Conservation (phyloP, 1,139 yeast species). For the Saccharomyces hybrid region DNA sequence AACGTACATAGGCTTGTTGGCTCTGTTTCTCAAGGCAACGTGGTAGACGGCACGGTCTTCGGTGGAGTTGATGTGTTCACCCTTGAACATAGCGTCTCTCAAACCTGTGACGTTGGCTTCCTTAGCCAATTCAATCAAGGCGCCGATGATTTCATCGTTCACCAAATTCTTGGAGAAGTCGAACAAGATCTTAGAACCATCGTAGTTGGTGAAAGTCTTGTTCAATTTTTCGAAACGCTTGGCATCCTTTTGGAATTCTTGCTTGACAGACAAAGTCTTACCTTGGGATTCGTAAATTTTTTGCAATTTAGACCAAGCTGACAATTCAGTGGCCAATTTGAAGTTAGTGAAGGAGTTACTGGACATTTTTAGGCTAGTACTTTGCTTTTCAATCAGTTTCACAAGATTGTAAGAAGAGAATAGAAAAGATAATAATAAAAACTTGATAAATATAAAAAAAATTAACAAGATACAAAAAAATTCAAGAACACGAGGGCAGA, state of each 20-base stretch:
- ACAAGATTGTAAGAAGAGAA: background rate
- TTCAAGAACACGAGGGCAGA: background rate
- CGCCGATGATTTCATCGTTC: slow-evolving; percentile 67
- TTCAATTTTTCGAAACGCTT: slow-evolving; percentile 69
- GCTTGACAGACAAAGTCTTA: slow-evolving; percentile 61
- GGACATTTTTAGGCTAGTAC: slow-evolving; percentile 17
- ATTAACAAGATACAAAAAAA: background rate
- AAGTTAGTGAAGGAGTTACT: slow-evolving; percentile 40
- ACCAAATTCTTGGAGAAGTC: slow-evolving; percentile 92
- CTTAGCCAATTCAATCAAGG: slow-evolving; percentile 71
- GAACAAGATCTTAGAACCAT: slow-evolving; percentile 79
- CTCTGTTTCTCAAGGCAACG: slow-evolving; percentile 89
- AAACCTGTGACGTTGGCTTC: slow-evolving; percentile 82
- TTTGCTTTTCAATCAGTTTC: background rate
- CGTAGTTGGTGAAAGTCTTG: slow-evolving; percentile 70
- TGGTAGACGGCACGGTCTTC: slow-evolving; percentile 97
- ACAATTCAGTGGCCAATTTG: slow-evolving; percentile 63
- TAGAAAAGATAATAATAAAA: background rate
- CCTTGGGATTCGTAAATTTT: slow-evolving; percentile 58
- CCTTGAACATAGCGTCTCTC: slow-evolving; percentile 86
- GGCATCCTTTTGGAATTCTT: slow-evolving; percentile 68
- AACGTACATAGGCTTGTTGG: slow-evolving; percentile 72
- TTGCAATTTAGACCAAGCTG: slow-evolving; percentile 81
- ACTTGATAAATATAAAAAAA: background rate
- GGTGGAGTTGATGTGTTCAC: slow-evolving; percentile 89